Evolutionary conservation across 257 asterid species (phyloP).

Genomic region (Nyctanthes arbortristis): DNA sequence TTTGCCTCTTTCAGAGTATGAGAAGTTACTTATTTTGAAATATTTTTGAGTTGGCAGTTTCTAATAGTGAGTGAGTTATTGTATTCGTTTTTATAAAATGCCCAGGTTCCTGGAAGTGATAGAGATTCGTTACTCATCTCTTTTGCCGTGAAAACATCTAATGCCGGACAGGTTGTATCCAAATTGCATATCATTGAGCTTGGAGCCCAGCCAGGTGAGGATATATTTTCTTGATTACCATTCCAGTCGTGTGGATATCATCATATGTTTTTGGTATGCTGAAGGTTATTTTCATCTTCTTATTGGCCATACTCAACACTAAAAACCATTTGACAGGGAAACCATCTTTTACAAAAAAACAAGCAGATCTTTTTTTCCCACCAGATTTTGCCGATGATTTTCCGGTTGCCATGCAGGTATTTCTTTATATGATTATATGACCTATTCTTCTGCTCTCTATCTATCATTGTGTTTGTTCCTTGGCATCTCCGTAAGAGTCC

Average conservation of each 20-base stretch:
- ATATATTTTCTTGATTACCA: slow-evolving; percentile 8
- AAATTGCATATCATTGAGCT: slow-evolving; percentile 96
- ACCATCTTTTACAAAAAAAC: slow-evolving; percentile 91
- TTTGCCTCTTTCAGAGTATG: slow-evolving; percentile 85
- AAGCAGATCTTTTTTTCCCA: slow-evolving; percentile 98
- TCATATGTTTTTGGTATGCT: slow-evolving; percentile 11
- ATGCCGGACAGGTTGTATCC: slow-evolving; percentile 84
- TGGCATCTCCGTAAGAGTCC: neutral
- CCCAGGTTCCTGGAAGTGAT: slow-evolving; percentile 85
- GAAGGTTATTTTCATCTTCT: neutral
- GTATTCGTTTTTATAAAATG: slow-evolving; percentile 18
- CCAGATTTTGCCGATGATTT: slow-evolving; percentile 97
- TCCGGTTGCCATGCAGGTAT: slow-evolving; percentile 99
- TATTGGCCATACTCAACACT: slow-evolving; percentile 19
- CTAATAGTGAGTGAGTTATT: slow-evolving; percentile 21
- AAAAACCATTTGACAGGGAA: slow-evolving; percentile 60
- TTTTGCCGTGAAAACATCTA: slow-evolving; percentile 80
- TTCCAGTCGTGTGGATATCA: slow-evolving; percentile 10
- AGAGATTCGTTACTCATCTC: slow-evolving; percentile 92
- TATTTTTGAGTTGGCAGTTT: slow-evolving; percentile 20
- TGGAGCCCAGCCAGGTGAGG: slow-evolving; percentile 98
- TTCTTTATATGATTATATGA: slow-evolving; percentile 19
- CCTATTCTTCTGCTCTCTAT: slow-evolving; percentile 7
- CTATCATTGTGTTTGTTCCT: slow-evolving; percentile 7
- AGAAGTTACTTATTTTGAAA: slow-evolving; percentile 13